A percentile compares a stretch with the other conserved stretches of the same genome.
phyloP scores from a whole-genome alignment of 768 basidiomycete genomes.

The Rhodosporidiobolus odoratus region DNA sequence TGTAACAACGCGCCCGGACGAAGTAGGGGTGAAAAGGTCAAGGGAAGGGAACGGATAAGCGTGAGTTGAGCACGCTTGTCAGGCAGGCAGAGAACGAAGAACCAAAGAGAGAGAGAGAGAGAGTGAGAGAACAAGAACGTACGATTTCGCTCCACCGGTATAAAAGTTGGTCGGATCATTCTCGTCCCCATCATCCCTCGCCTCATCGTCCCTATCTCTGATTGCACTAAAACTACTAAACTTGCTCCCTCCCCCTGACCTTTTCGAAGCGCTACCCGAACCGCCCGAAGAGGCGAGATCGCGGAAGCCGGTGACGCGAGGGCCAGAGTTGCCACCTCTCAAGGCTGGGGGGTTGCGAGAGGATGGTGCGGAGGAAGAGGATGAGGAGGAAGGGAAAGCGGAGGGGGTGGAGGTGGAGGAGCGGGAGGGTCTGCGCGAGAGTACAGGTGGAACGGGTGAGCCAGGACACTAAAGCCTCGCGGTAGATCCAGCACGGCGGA shows the following conservation, averaged over 20 bases:
- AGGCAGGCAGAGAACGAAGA: background rate
- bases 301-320: slow-evolving; percentile 30
- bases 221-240: background rate
- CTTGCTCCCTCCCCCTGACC: background rate
- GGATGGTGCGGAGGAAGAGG: slow-evolving; percentile 24
- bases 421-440: background rate
- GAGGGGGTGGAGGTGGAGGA: slow-evolving; percentile 5
- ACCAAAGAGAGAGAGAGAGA: background rate
- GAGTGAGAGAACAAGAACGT: slow-evolving; percentile 22
- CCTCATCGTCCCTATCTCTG: slow-evolving; percentile 56
- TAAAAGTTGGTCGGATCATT: slow-evolving; percentile 63
- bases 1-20: no score
- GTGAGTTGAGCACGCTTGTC: no score
- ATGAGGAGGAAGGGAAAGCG: slow-evolving; percentile 10
- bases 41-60: background rate
- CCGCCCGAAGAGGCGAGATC: slow-evolving; percentile 18
- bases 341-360: no score
- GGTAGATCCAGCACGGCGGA: no score
- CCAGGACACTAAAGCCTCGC: no score
- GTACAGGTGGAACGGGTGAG: background rate
- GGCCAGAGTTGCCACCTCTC: slow-evolving; percentile 13
- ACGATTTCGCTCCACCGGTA: slow-evolving; percentile 94
- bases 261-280: background rate
- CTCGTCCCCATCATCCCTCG: slow-evolving; percentile 52
- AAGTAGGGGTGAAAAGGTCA: slow-evolving; percentile 5